A percentile compares a stretch with the other conserved stretches of the same genome.
Conservation (phyloP, 2,329 filamentous ascomycete genomes). For the Claviceps arundinis region DNA sequence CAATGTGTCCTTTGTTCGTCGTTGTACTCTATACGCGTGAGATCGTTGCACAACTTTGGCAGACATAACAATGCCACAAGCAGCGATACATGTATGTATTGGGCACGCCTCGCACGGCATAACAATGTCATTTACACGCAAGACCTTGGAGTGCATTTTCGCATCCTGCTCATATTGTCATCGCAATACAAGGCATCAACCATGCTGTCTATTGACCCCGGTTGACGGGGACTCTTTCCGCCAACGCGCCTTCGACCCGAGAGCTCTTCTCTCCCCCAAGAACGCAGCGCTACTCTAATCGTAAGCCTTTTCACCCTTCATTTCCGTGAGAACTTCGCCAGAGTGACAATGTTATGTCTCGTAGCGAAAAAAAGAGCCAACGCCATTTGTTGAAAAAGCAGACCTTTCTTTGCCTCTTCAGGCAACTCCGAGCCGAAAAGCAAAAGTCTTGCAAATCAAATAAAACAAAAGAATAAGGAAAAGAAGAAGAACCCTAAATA, state of each 20-base stretch:
- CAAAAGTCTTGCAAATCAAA: background rate
- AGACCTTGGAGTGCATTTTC: background rate
- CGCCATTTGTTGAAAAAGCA: constrained; percentile 29
- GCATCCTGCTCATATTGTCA: background rate
- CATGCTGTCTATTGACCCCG: constrained; percentile 21
- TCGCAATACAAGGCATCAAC: constrained; percentile 7
- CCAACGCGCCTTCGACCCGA: constrained; percentile 4
- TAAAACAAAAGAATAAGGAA: background rate
- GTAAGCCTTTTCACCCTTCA: too few relatives aligned
- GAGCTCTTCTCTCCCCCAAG: constrained; percentile 13
- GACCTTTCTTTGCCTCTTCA: constrained; percentile 18
- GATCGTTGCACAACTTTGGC: background rate
- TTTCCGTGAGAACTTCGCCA: constrained; percentile 7
- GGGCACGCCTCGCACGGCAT: too few relatives aligned
- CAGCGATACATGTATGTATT: too few relatives aligned
- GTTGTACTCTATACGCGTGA: too few relatives aligned
- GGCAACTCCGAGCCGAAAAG: background rate
- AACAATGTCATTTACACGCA: background rate
- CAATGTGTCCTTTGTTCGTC: too few relatives aligned
- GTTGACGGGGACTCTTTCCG: constrained; percentile 27
- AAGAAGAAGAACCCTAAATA: constrained; percentile 9
- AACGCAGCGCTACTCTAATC: too few relatives aligned
- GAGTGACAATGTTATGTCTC: constrained; percentile 19
- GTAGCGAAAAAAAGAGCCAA: constrained; percentile 23
- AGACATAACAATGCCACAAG: background rate